Percentiles rank a stretch among this genome's conserved stretches.
Evolutionary conservation across 768 basidiomycete genomes (phyloP).

Genomic region (Hygrocybe coccinea): DNA sequence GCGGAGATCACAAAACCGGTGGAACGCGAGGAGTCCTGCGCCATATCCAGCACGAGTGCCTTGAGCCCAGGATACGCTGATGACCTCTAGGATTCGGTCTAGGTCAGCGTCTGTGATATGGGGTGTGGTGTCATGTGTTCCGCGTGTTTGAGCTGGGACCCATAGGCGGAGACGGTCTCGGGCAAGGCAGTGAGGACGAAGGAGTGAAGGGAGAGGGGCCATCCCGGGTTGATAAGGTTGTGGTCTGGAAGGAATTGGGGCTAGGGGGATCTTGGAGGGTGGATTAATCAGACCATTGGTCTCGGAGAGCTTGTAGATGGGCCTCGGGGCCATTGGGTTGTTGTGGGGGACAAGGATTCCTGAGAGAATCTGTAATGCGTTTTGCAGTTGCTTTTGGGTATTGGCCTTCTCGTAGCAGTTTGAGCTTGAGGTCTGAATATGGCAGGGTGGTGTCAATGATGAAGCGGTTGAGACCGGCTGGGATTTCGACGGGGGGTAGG

Average conservation of each 20-base stretch:
- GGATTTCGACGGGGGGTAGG: conserved; percentile 31
- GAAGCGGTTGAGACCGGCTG: conserved; percentile 19
- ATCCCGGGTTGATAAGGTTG: conserved; percentile 8
- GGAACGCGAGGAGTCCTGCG: conserved; percentile 33
- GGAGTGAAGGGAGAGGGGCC: conserved; percentile 11
- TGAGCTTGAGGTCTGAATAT: not conserved
- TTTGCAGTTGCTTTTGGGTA: not conserved
- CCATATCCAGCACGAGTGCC: conserved; percentile 35
- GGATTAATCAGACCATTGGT: not conserved
- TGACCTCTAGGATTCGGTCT: conserved; percentile 20
- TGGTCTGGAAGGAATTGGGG: not conserved
- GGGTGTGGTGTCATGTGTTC: not conserved
- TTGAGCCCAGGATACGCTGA: conserved; percentile 25
- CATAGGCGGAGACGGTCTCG: conserved; percentile 24
- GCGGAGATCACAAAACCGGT: conserved; percentile 35
- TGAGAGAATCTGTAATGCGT: not conserved
- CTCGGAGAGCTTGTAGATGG: not conserved
- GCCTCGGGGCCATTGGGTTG: not conserved
- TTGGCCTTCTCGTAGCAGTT: not conserved
- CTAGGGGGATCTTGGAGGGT: not conserved
- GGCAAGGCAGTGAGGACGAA: conserved; percentile 27
- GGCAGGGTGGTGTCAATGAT: conserved; percentile 21
- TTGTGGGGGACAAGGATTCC: not conserved
- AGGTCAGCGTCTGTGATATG: conserved; percentile 25
- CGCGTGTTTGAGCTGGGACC: conserved; percentile 13